Percentiles rank a stretch among this genome's conserved stretches.
Evolutionary conservation across 345 rosid species (phyloP).

Genomic region (Sonneratia alba): DNA sequence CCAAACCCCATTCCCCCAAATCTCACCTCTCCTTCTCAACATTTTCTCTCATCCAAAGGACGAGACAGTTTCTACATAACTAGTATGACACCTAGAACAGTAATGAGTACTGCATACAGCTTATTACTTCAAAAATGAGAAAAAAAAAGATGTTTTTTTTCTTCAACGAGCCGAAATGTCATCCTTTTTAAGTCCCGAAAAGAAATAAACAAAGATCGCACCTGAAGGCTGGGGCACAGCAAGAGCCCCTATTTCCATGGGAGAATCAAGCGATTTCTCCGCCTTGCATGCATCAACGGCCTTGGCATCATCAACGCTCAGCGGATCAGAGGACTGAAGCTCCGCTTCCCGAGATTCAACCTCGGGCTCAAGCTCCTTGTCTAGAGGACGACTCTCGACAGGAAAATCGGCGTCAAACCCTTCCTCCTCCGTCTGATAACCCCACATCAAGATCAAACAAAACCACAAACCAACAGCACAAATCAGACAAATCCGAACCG

Average conservation of each 20-base stretch:
- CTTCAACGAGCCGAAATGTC: background rate
- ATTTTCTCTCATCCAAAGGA: background rate
- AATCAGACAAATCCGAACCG: background rate
- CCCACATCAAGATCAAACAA: background rate
- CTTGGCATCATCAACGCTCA: constrained; percentile 31
- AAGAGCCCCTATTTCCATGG: constrained; percentile 41
- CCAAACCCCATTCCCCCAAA: too few species aligned
- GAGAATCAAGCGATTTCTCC: constrained; percentile 41
- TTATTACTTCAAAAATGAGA: background rate
- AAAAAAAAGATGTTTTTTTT: background rate
- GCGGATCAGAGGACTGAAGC: constrained; percentile 61
- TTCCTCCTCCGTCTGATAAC: constrained; percentile 6
- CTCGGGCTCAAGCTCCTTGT: constrained; percentile 36
- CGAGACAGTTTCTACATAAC: background rate
- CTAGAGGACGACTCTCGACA: constrained; percentile 25
- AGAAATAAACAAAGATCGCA: constrained; percentile 2
- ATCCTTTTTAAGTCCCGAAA: constrained; percentile 8
- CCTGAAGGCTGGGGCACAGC: constrained; percentile 23
- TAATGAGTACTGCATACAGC: background rate
- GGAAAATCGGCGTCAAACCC: constrained; percentile 18
- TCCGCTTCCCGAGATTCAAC: constrained; percentile 44
- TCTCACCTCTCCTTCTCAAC: background rate
- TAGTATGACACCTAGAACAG: background rate
- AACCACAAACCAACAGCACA: background rate
- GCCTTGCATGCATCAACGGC: constrained; percentile 38